These are phyloP conservation scores for Mimosa bimucronata DNA, from an alignment of 306 rosid genomes.

Conservation along the genomic window DNA sequence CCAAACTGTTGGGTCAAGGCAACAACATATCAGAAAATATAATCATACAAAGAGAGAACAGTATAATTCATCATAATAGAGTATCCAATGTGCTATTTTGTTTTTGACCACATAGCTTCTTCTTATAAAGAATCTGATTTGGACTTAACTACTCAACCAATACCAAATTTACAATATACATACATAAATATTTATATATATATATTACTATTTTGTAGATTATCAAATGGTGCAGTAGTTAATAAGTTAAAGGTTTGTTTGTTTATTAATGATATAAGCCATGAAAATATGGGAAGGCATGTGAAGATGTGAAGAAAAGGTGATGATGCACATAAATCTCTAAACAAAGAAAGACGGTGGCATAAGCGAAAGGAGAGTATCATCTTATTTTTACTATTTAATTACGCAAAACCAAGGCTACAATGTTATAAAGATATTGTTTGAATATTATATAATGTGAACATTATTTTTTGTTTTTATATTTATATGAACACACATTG, in stretches of 20 bases:
- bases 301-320: constrained; percentile 26
- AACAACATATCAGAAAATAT: not conserved
- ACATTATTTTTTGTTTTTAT: not conserved
- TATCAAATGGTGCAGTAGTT: not conserved
- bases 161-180: not conserved
- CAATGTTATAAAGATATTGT: not conserved
- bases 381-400: constrained; percentile 32
- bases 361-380: constrained; percentile 21
- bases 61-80: not conserved
- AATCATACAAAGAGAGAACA: not conserved
- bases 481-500: constrained; percentile 39
- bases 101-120: not conserved
- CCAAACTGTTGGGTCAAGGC: not conserved
- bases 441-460: not conserved
- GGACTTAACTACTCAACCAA: not conserved
- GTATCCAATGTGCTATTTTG: not conserved
- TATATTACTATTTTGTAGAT: not conserved
- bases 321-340: constrained; percentile 38
- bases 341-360: constrained; percentile 37
- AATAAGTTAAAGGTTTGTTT: not conserved
- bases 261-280: not conserved
- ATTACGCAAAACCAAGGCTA: constrained; percentile 30
- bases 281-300: not conserved
- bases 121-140: constrained; percentile 3
- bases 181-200: not conserved